A percentile compares a stretch with the other conserved stretches of the same genome.
Conservation (phyloP, 441 rosid genomes). For the Cnidoscolus chayamansa region DNA sequence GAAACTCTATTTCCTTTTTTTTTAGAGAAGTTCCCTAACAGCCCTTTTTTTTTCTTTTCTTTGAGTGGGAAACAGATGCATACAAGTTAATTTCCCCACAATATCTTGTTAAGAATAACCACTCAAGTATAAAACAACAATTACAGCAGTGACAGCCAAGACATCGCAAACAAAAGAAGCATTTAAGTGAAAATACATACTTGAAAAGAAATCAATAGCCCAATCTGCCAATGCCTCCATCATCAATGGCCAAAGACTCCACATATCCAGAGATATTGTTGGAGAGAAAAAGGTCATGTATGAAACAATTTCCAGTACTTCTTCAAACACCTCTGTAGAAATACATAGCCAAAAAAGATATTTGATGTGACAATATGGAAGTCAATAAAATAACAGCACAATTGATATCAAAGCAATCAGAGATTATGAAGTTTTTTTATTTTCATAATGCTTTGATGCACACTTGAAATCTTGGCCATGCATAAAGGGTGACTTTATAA, state of each 20-base stretch:
- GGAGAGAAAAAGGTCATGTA: conserved; percentile 94
- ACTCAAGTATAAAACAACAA: background rate
- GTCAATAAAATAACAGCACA: background rate
- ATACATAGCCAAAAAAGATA: conserved; percentile 10
- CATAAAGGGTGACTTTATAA: background rate
- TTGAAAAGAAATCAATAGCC: conserved; percentile 97
- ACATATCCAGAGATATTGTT: conserved; percentile 91
- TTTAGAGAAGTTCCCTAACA: no score
- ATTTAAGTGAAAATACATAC: conserved; percentile 38
- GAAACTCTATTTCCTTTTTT: no score
- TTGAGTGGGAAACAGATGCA: no score
- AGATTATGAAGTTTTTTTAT: background rate
- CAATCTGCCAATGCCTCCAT: conserved; percentile 88
- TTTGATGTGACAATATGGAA: background rate
- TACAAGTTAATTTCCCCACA: no score
- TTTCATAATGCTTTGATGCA: background rate
- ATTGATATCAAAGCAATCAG: conserved; percentile 1
- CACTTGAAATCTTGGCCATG: background rate
- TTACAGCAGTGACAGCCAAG: background rate
- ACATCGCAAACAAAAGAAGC: background rate
- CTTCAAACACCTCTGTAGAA: conserved; percentile 95
- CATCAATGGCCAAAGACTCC: conserved; percentile 98
- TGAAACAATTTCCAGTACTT: conserved; percentile 93
- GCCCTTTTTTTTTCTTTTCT: no score
- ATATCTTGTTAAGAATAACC: no score